phyloP scores from a whole-genome alignment of 345 rosid genomes.

The Eucalyptus tenuipes region DNA sequence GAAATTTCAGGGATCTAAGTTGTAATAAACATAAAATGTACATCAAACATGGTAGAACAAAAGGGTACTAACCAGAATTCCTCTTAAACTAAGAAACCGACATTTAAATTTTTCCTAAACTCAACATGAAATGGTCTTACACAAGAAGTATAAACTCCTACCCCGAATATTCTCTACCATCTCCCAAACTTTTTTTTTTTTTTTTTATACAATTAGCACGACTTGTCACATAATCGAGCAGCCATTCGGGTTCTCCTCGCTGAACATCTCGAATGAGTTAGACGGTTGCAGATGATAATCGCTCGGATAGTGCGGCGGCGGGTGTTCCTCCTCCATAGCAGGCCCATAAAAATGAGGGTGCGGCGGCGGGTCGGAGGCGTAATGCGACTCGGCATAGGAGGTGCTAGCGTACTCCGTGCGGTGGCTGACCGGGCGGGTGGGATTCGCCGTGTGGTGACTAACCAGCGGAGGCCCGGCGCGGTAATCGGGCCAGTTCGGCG shows the following conservation, averaged over 20 bases:
- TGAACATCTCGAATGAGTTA: not conserved
- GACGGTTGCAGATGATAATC: not conserved
- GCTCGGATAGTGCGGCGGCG: not conserved
- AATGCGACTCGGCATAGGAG: not conserved
- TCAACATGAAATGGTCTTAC: not conserved
- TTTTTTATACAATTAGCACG: not conserved
- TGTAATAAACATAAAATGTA: not conserved
- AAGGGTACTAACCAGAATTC: not conserved
- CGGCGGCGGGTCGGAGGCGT: not conserved
- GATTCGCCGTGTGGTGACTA: not conserved
- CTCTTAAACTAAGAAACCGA: not conserved
- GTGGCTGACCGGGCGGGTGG: not conserved
- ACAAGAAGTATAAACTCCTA: not conserved
- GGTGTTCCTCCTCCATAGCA: not conserved
- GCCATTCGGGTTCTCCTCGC: slow-evolving; percentile 1
- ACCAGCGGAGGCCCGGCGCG: not conserved
- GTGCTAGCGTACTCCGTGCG: not conserved
- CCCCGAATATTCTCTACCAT: not conserved
- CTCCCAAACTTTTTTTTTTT: not conserved
- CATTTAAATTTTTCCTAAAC: not conserved
- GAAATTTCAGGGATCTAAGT: not conserved
- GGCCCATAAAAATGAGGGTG: not conserved
- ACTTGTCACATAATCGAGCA: not conserved
- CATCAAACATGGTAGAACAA: not conserved
- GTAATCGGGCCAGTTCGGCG: not conserved